phyloP scores from a whole-genome alignment of 345 rosid species.

The Salix purpurea region DNA sequence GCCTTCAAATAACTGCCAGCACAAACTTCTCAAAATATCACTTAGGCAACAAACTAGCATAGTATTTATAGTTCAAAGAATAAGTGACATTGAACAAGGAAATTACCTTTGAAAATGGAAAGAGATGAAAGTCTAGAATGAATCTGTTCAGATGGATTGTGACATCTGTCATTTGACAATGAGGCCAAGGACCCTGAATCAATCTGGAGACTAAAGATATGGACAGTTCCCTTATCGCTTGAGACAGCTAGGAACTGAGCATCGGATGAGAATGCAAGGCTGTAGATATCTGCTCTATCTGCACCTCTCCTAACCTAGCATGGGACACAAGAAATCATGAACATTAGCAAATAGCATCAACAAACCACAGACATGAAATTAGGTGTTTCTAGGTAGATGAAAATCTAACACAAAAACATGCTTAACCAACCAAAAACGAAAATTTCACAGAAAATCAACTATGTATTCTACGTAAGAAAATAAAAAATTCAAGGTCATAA shows the following conservation, averaged over 20 bases:
- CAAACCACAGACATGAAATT: background rate
- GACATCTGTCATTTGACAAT: constrained; percentile 37
- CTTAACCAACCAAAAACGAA: background rate
- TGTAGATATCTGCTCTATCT: constrained; percentile 83
- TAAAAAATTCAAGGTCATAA: background rate
- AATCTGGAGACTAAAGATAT: constrained; percentile 75
- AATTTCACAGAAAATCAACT: background rate
- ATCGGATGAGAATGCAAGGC: constrained; percentile 78
- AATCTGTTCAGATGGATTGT: constrained; percentile 32
- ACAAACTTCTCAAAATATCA: background rate
- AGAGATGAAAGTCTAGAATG: constrained; percentile 45
- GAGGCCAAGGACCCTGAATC: constrained; percentile 43
- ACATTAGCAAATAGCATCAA: background rate
- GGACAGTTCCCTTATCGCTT: constrained; percentile 95
- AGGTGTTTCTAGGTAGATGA: background rate
- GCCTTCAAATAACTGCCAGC: background rate
- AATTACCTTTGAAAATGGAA: constrained; percentile 68
- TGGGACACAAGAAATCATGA: background rate
- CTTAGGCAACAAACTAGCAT: background rate
- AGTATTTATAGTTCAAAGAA: background rate
- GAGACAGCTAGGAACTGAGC: constrained; percentile 90
- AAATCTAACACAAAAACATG: background rate
- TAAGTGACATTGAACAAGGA: background rate
- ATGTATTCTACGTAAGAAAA: background rate
- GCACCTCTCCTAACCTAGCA: constrained; percentile 86